These are phyloP conservation scores for Aplosporella prunicola DNA, from an alignment of 2,329 filamentous ascomycete species.

Conservation along the genomic window DNA sequence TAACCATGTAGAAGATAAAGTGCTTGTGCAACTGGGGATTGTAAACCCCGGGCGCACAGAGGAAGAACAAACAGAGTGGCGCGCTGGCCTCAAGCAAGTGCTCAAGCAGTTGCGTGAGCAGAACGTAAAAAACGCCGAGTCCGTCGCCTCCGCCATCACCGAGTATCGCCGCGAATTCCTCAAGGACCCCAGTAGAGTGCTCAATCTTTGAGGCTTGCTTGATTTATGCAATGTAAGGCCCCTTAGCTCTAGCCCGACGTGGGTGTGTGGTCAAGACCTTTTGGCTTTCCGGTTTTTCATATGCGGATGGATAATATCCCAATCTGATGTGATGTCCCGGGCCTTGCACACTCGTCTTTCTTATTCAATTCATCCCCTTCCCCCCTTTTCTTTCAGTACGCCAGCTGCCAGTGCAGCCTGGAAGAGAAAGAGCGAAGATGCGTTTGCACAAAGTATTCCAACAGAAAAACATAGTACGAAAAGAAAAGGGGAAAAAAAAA, in stretches of 20 bases:
- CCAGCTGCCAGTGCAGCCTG: too few species aligned
- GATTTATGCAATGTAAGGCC: slow-evolving; percentile 1
- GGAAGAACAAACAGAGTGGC: slow-evolving; percentile 47
- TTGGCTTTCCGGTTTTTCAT: too few species aligned
- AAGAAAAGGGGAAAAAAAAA: too few species aligned
- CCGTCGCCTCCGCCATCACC: slow-evolving; percentile 30
- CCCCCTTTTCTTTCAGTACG: too few species aligned
- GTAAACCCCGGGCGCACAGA: slow-evolving; percentile 52
- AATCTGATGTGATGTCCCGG: too few species aligned
- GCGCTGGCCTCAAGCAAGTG: slow-evolving; percentile 27
- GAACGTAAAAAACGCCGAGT: slow-evolving; percentile 29
- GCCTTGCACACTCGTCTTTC: too few species aligned
- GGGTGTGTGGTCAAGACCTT: neutral
- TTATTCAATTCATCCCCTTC: too few species aligned
- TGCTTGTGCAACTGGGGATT: slow-evolving; percentile 62
- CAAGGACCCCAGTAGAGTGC: slow-evolving; percentile 29
- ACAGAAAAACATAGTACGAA: too few species aligned
- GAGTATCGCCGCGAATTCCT: slow-evolving; percentile 32
- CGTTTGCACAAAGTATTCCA: too few species aligned
- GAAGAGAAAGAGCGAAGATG: too few species aligned
- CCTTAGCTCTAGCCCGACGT: neutral
- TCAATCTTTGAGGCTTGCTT: slow-evolving; percentile 21
- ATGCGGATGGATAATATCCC: too few species aligned
- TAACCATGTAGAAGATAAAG: slow-evolving; percentile 53
- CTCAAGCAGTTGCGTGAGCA: slow-evolving; percentile 28